Base-by-base conservation (phyloP, 352 stramenopile genomes). In the Pythium oligandrum region DNA sequence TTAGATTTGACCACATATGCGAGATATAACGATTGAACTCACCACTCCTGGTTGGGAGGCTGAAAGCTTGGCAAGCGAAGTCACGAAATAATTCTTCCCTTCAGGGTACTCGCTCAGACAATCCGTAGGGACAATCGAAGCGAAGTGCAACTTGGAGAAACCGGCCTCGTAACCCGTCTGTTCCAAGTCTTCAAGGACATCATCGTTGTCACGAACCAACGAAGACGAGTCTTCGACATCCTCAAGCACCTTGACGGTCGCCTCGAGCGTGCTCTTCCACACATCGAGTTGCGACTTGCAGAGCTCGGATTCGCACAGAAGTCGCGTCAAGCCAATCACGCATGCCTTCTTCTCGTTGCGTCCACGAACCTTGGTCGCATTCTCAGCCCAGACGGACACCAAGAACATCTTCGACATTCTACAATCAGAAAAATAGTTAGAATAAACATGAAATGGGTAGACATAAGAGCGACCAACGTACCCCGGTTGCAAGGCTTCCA, bases 141-240 rank as follows among this genome's bases (percentile, higher is more conserved):
- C 94, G 70, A 97, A 97, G 56, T 96, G 91, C 12, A 98, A 68
- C 54, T 94, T 92, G 10, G 93, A 97, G 70, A 95, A 98, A 6
- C 89, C 88, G 37, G 93, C 85, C 80, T 98, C 93, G 59, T 98
- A 98, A 31, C 87, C 82, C 3, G 86, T 89, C 54, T 92, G 68
- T 51, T 92, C 77, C 38, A 92, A 59, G 33, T 90, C 85, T 26
- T 88, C 64, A 44, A 92, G 63, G 37, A 69, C 78, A 55, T 95
- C 88, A 53, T 97, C 86, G 39, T 87, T 78, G 53, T 88, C 79
- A 61, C 91, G 90, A 10, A 82, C 63, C 2, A 63, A 53, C 12
- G 65, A 51, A 30, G 63, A 53, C n/a, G 64, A 71, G 51, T 93
- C 73, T 59, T 85, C 83, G 17, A 73, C 71, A 51, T 86, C 77